phyloP scores from a whole-genome alignment of 1,284 basidiomycete genomes.

The Rhodotorula sp. region DNA sequence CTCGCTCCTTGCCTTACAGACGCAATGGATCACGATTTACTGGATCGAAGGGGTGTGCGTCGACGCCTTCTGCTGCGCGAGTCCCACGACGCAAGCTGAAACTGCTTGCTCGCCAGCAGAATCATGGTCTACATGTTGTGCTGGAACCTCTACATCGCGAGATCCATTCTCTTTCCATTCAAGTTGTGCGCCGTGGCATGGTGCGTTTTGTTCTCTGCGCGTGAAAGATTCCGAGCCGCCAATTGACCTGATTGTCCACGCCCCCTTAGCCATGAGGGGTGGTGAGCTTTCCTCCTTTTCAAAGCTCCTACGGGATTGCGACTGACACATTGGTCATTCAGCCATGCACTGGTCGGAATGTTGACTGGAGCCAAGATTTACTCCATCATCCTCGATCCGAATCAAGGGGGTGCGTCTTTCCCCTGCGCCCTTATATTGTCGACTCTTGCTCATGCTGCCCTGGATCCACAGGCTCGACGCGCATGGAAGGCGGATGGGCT shows the following conservation, averaged over 20 bases:
- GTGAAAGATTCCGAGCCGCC: too few relatives aligned
- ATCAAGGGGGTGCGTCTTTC: conserved; percentile 27
- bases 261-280: not conserved
- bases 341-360: conserved; percentile 18
- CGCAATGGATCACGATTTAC: conserved; percentile 35
- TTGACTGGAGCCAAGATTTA: conserved; percentile 20
- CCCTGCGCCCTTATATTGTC: not conserved
- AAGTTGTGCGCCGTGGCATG: conserved; percentile 21
- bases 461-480: conserved; percentile 2
- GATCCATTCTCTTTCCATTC: conserved; percentile 26
- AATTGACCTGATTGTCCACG: not conserved
- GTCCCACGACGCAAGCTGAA: too few relatives aligned
- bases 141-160: conserved; percentile 30
- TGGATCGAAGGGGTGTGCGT: conserved; percentile 15
- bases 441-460: conserved; percentile 6
- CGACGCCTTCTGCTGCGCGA: not conserved
- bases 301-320: too few relatives aligned
- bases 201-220: not conserved
- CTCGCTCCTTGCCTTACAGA: not conserved
- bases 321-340: not conserved
- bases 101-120: not conserved
- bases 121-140: conserved; percentile 16
- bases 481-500: conserved; percentile 24
- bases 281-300: not conserved
- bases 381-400: conserved; percentile 31